Percentiles rank a stretch among this genome's conserved stretches.
phyloP scores from a whole-genome alignment of 75 land plant genomes.

The Chamaecyparis obtusa region DNA sequence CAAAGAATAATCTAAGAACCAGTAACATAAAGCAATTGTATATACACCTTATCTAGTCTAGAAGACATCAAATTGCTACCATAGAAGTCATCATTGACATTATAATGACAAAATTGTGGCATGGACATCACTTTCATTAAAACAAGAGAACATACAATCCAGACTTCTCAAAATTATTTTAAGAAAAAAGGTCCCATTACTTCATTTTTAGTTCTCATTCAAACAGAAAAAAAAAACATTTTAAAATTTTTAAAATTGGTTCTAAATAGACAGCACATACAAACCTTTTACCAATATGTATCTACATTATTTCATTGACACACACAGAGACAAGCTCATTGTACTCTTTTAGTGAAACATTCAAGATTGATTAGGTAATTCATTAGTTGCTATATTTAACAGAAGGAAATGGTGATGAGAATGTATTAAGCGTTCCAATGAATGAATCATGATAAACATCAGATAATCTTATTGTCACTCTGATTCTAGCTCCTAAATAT shows the following conservation, averaged over 20 bases:
- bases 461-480: no score
- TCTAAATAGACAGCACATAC: neutral
- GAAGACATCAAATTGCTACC: neutral
- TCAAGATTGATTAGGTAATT: no score
- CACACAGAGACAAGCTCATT: no score
- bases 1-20: constrained; percentile 9
- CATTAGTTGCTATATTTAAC: no score
- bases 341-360: no score
- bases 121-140: neutral
- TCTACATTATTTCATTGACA: neutral
- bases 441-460: no score
- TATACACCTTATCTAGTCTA: neutral
- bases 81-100: neutral
- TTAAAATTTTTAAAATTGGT: neutral
- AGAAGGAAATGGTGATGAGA: no score
- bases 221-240: neutral
- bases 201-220: neutral
- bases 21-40: neutral
- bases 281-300: neutral
- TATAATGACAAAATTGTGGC: neutral
- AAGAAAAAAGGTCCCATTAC: neutral
- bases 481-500: no score
- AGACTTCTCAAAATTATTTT: neutral
- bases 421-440: no score
- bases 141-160: neutral